Evolutionary conservation across 495 filamentous ascomycete species (phyloP).

Genomic region (Jackrogersella minutella): DNA sequence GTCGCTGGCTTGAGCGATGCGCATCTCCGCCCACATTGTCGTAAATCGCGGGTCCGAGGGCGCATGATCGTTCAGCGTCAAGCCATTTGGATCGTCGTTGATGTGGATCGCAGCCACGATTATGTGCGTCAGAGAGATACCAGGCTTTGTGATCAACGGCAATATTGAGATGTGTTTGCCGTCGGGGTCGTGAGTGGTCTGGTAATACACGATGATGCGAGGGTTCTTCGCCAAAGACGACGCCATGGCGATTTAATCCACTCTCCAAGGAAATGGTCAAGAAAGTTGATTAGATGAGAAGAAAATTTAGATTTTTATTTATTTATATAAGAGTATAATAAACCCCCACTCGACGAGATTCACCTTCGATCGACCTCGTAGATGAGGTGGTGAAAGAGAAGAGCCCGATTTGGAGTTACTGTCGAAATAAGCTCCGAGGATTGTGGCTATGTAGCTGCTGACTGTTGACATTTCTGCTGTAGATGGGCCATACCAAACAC

Average conservation of each 20-base stretch:
- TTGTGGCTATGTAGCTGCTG: background rate
- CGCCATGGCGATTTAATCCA: conserved; percentile 20
- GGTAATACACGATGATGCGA: conserved; percentile 66
- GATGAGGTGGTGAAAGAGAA: background rate
- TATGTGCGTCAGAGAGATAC: conserved; percentile 69
- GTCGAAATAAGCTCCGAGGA: conserved; percentile 16
- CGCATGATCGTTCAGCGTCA: conserved; percentile 80
- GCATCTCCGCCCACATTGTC: conserved; percentile 74
- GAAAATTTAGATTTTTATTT: background rate
- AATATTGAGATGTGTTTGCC: conserved; percentile 72
- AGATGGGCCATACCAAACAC: too few species aligned
- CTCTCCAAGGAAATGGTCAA: background rate
- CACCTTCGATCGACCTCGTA: background rate
- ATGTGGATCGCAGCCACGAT: conserved; percentile 84
- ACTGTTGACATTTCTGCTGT: background rate
- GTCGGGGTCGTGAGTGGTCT: conserved; percentile 67
- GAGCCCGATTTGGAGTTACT: background rate
- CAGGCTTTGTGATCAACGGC: conserved; percentile 68
- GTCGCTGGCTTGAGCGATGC: conserved; percentile 66
- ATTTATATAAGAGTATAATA: background rate
- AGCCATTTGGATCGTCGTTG: conserved; percentile 66
- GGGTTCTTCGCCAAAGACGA: conserved; percentile 24
- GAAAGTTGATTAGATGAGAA: background rate
- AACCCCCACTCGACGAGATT: background rate
- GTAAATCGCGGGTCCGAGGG: conserved; percentile 64